Evolutionary conservation across 306 rosid genomes (phyloP).

Genomic region (Vigna radiata): DNA sequence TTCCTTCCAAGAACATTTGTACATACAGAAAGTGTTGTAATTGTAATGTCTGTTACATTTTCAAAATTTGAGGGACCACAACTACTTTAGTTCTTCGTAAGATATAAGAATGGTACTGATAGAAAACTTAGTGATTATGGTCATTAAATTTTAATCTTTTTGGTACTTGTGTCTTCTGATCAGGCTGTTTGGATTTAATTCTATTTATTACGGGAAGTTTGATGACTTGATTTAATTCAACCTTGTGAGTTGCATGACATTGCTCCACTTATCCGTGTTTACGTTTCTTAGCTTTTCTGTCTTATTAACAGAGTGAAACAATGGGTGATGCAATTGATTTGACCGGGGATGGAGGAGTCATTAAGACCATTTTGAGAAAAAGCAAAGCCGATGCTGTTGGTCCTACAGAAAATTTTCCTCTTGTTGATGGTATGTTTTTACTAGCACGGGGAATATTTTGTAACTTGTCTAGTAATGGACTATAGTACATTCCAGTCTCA

Average conservation of each 20-base stretch:
- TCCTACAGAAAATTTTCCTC: constrained; percentile 89
- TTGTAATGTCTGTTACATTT: background rate
- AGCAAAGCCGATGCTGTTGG: constrained; percentile 75
- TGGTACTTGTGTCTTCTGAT: background rate
- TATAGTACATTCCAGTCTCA: background rate
- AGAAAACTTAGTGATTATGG: background rate
- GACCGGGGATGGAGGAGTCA: constrained; percentile 84
- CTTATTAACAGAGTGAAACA: constrained; percentile 47
- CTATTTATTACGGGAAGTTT: background rate
- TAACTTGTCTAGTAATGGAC: background rate
- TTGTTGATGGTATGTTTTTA: constrained; percentile 75
- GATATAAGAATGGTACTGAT: background rate
- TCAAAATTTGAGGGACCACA: background rate
- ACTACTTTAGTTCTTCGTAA: background rate
- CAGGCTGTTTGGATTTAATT: background rate
- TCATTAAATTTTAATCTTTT: background rate
- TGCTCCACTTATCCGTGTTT: constrained; percentile 14
- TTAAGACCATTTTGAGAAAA: constrained; percentile 71
- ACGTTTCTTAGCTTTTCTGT: constrained; percentile 13
- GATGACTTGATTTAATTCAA: background rate
- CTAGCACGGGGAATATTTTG: constrained; percentile 8
- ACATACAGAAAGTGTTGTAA: background rate
- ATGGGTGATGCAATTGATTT: constrained; percentile 88
- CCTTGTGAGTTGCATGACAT: background rate
- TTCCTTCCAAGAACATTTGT: background rate